phyloP scores from a whole-genome alignment of 768 basidiomycete genomes.

The Nevesoporus exiguus region DNA sequence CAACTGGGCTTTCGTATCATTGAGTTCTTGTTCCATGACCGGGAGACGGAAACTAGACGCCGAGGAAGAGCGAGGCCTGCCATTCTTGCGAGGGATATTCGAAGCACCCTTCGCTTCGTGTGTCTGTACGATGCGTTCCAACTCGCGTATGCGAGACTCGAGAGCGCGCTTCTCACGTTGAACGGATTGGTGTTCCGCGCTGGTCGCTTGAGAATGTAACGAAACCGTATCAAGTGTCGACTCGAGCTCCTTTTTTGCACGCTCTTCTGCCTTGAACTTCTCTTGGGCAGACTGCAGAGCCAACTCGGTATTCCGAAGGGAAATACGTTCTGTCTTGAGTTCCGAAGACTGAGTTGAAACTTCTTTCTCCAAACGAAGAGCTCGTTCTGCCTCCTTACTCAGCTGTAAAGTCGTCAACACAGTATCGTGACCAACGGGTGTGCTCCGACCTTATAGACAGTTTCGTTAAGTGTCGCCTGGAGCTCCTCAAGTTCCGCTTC shows the following conservation, averaged over 20 bases:
- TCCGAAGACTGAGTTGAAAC: constrained; percentile 50
- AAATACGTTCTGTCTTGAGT: constrained; percentile 51
- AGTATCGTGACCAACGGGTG: not conserved
- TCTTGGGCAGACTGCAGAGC: constrained; percentile 48
- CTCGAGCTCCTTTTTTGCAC: constrained; percentile 52
- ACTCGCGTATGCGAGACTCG: constrained; percentile 55
- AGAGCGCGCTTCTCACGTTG: constrained; percentile 57
- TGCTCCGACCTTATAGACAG: constrained; percentile 34
- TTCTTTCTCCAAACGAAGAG: constrained; percentile 51
- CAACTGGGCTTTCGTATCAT: constrained; percentile 42
- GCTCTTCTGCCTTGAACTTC: constrained; percentile 48
- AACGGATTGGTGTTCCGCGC: constrained; percentile 41
- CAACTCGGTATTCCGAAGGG: constrained; percentile 49
- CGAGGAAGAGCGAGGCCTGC: constrained; percentile 58
- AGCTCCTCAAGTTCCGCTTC: constrained; percentile 36
- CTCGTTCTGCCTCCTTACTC: constrained; percentile 52
- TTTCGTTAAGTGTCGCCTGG: constrained; percentile 33
- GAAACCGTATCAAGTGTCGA: constrained; percentile 53
- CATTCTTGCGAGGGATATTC: constrained; percentile 33
- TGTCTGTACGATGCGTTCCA: constrained; percentile 43
- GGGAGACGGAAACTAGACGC: constrained; percentile 48
- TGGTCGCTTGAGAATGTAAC: constrained; percentile 47
- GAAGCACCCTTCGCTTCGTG: constrained; percentile 32
- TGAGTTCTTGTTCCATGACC: constrained; percentile 54
- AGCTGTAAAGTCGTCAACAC: constrained; percentile 39